Evolutionary conservation across 768 basidiomycete genomes (phyloP), one percentile per base, ranked within the genome.

Genomic region (Kwoniella mangroviensis): DNA sequence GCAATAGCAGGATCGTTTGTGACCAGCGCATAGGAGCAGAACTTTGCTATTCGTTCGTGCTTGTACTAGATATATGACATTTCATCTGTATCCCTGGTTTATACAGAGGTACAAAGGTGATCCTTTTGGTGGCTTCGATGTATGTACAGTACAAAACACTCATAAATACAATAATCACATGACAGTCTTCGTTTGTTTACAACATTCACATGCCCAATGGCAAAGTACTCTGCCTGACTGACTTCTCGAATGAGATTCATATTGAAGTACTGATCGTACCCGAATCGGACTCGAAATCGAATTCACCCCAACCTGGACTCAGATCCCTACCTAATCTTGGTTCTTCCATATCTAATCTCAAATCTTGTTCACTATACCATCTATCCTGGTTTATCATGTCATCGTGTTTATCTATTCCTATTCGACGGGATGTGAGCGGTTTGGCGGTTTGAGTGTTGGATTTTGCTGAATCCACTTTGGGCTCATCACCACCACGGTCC

Each of bases 271-370:
- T 34, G 1, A 34, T 34, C 0, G 34, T 34, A 34, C 34, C 6
- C 34, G 34, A 0, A 7, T 34, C 34, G 1, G 15, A 17, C 4
- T 49, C 13, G 3, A 60, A 42, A 21, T 43, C 40, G 40, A 60
- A 60, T 60, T 60, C 40, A 6, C 58, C 58, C 58, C 58, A 60
- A 2, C 58, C 58, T 21, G 58, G 58, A 60, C 58, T 60, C 10
- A 42, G 11, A 41, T 42, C 22, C 41, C 40, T 19, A 42, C 40
- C 40, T 22, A 60, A 43, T n/a, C n/a, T 60, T 4, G 58, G 58
- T 22, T 60, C 58, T 41, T 54, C 24, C 53, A 26, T 22, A 60
- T 60, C 58, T 41, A 42, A 0, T 12, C 15, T 49, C 19, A 49
- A 60, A 4, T 60, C 40, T 42, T 41, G 13, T 45, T 60, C 58